Evolutionary conservation across 805 yeast species (phyloP).

Genomic region (Candida fluviatilis): DNA sequence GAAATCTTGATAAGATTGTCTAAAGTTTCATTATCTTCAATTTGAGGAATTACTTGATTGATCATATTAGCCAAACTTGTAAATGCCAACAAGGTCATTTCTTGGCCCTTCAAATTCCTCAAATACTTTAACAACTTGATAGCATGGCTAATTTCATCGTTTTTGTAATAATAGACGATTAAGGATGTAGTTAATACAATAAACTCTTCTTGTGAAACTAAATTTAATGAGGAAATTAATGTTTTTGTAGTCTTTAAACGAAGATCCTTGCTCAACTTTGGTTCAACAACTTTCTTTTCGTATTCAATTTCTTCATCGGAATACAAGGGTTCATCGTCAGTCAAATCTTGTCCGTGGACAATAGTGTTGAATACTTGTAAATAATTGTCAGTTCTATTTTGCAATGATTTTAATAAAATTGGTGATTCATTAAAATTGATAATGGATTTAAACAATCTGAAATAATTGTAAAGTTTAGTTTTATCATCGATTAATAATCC

Average conservation of each 20-base stretch:
- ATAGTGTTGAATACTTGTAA: conserved; percentile 18
- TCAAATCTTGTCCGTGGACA: conserved; percentile 27
- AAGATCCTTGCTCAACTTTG: background rate
- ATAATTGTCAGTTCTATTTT: conserved; percentile 13
- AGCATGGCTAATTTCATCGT: conserved; percentile 16
- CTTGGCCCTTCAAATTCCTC: conserved; percentile 7
- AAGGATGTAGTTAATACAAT: conserved; percentile 27
- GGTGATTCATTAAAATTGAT: conserved; percentile 16
- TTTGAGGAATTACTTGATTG: conserved; percentile 11
- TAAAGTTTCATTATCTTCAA: conserved; percentile 19
- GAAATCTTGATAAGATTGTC: conserved; percentile 23
- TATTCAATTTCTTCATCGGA: conserved; percentile 14
- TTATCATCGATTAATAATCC: conserved; percentile 7
- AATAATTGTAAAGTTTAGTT: conserved; percentile 13
- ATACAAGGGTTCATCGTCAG: conserved; percentile 21
- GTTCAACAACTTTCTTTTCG: background rate
- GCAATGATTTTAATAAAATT: conserved; percentile 13
- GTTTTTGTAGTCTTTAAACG: conserved; percentile 13
- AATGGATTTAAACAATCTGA: conserved; percentile 20
- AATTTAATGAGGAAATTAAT: conserved; percentile 26
- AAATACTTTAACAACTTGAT: conserved; percentile 22
- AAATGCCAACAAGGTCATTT: conserved; percentile 28
- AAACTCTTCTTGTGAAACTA: conserved; percentile 31
- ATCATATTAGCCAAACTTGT: conserved; percentile 25
- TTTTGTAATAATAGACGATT: conserved; percentile 17